Conservation (phyloP, 345 rosid genomes). For the Pugionium dolabratum region DNA sequence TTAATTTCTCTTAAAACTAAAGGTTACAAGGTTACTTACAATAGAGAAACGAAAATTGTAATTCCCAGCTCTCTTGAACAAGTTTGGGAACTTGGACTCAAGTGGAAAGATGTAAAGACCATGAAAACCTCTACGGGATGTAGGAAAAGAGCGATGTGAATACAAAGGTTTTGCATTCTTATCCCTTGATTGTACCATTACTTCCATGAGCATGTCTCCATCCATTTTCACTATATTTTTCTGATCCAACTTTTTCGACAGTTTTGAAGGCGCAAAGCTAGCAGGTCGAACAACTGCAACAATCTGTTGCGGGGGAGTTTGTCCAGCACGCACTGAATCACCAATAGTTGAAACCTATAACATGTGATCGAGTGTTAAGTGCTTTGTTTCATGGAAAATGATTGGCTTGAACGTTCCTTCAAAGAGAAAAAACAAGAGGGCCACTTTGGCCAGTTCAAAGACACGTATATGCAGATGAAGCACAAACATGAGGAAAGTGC, state of each 20-base stretch:
- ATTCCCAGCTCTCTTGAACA: slow-evolving; percentile 52
- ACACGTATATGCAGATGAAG: no score
- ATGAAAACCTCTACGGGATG: slow-evolving; percentile 40
- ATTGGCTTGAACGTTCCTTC: no score
- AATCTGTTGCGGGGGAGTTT: slow-evolving; percentile 50
- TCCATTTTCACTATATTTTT: slow-evolving; percentile 49
- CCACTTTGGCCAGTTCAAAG: no score
- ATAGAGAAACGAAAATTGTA: slow-evolving; percentile 52
- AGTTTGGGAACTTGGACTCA: slow-evolving; percentile 32
- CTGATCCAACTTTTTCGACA: slow-evolving; percentile 49
- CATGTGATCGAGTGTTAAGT: background rate
- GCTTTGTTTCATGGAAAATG: background rate
- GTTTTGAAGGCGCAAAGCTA: slow-evolving; percentile 40
- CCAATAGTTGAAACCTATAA: slow-evolving; percentile 49
- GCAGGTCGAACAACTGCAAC: slow-evolving; percentile 73
- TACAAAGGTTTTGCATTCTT: slow-evolving; percentile 19
- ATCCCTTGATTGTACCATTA: slow-evolving; percentile 29
- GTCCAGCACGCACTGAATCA: slow-evolving; percentile 49
- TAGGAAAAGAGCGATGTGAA: slow-evolving; percentile 37
- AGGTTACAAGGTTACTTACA: slow-evolving; percentile 37
- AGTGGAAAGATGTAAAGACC: slow-evolving; percentile 65
- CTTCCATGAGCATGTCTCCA: slow-evolving; percentile 51
- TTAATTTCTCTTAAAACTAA: no score
- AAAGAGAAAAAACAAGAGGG: no score
- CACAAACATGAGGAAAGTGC: no score